Conservation (phyloP, 2,329 filamentous ascomycete genomes). For the Penicillium oxalicum region DNA sequence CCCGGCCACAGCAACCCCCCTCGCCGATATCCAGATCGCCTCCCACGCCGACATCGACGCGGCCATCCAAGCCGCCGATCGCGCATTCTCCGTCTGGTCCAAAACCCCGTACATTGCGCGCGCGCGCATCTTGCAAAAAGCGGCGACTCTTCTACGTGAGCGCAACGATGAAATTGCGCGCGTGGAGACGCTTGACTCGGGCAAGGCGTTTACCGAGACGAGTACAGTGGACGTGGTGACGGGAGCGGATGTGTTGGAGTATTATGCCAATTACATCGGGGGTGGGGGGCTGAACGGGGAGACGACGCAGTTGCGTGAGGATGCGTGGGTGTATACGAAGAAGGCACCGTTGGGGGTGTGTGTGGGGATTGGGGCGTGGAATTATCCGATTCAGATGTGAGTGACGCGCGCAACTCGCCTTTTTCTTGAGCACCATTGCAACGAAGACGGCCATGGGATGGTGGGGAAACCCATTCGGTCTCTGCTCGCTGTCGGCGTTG, state of each 20-base stretch:
- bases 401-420: slow-evolving; percentile 4
- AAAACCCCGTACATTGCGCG: slow-evolving; percentile 67
- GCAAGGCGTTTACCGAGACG: slow-evolving; percentile 80
- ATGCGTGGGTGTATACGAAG: slow-evolving; percentile 76
- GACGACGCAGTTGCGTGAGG: slow-evolving; percentile 64
- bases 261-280: slow-evolving; percentile 74
- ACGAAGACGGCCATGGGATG: no score
- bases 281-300: slow-evolving; percentile 75
- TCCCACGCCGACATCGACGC: slow-evolving; percentile 62
- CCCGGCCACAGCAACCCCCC: slow-evolving; percentile 62
- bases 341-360: slow-evolving; percentile 80
- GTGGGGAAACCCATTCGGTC: no score
- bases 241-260: slow-evolving; percentile 78
- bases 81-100: slow-evolving; percentile 72
- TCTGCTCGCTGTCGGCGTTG: no score
- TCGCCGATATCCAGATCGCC: slow-evolving; percentile 68
- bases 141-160: slow-evolving; percentile 65
- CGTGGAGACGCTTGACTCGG: slow-evolving; percentile 77
- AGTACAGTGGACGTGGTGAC: slow-evolving; percentile 76
- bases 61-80: slow-evolving; percentile 63
- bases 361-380: slow-evolving; percentile 84
- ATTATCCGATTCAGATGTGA: slow-evolving; percentile 80
- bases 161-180: slow-evolving; percentile 74
- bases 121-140: slow-evolving; percentile 70
- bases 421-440: no score